These are phyloP conservation scores for Tolypocladium sp. DNA, from an alignment of 2,329 filamentous ascomycete species.

Conservation along the genomic window DNA sequence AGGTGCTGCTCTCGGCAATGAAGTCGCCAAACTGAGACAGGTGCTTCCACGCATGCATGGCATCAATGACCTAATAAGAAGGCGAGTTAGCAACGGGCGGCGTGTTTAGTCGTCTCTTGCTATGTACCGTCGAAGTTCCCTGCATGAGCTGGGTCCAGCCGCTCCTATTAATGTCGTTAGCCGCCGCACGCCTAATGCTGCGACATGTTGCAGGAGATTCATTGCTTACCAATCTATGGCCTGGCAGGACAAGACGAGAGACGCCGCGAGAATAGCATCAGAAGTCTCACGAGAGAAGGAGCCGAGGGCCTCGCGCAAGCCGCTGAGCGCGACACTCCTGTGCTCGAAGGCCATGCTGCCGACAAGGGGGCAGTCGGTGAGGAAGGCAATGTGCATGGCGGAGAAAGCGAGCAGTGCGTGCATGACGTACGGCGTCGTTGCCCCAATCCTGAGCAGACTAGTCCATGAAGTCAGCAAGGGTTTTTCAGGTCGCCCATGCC, in stretches of 20 bases:
- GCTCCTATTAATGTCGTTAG: conserved; percentile 50
- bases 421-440: conserved; percentile 84
- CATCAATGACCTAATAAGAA: no score
- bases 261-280: conserved; percentile 85
- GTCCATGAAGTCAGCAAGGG: no score
- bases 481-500: no score
- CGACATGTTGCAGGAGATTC: not conserved
- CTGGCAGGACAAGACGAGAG: conserved; percentile 90
- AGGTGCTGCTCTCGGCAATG: conserved; percentile 69
- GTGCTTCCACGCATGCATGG: conserved; percentile 86
- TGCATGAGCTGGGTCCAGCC: conserved; percentile 91
- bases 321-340: no score
- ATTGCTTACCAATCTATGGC: conserved; percentile 88
- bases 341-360: conserved; percentile 86
- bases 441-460: conserved; percentile 60
- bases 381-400: conserved; percentile 83
- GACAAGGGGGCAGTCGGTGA: conserved; percentile 76
- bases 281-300: conserved; percentile 78
- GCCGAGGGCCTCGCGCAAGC: no score
- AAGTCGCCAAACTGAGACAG: conserved; percentile 80
- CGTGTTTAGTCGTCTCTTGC: no score
- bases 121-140: conserved; percentile 86
- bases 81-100: no score
- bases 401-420: conserved; percentile 86
- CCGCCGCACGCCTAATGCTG: not conserved